Base-by-base conservation (phyloP, 1,139 yeast species). In the Diutina pseudorugosa region DNA sequence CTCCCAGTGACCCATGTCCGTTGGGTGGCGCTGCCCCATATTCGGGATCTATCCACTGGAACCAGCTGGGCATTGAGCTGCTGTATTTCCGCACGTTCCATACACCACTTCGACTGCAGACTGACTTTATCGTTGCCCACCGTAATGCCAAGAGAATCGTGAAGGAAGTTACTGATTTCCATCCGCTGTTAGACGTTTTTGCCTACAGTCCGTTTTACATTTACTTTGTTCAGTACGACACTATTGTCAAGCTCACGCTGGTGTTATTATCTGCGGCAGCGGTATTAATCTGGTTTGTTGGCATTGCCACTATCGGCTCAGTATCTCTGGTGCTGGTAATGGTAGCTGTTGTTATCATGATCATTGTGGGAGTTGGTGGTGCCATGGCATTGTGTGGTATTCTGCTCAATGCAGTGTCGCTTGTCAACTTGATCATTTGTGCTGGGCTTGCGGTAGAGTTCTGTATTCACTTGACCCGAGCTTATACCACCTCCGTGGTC, bases 21-120 rank as follows among this genome's bases (percentile, higher is more conserved):
- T 71, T 93, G 33, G 98, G 96, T 3, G 98, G 98, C 1, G 85
- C 87, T 61, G 98, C 98, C 0, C 95, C 98, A 0, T 93, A 91
- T 62, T 76, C 86, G 0, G 68, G 72, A 5, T 75, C 94, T 0
- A 72, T 93, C 18, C 65, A 75, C 1, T 71, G 71, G 51, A 53
- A 61, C 23, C 70, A 72, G 52, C 67, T 72, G 18, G 67, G 70
- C 0, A 75, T 91, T 20, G 59, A 64, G 4, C 73, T 94, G 1
- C 81, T 93, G 3, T 76, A 79, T 43, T 87, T 91, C 68, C 71
- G 98, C 57, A 80, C 94, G 0, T 77, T 87, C n/a, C 98, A 93
- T 65, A 67, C 65, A 1, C 94, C 97, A 0, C 71, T 93, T 58
- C 74, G 87, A 54, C 85, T 96, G 0, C 97, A 93, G 60, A 65